A percentile compares a stretch with the other conserved stretches of the same genome.
Evolutionary conservation across 768 basidiomycete genomes (phyloP).

Genomic region (Asterophora parasitica): DNA sequence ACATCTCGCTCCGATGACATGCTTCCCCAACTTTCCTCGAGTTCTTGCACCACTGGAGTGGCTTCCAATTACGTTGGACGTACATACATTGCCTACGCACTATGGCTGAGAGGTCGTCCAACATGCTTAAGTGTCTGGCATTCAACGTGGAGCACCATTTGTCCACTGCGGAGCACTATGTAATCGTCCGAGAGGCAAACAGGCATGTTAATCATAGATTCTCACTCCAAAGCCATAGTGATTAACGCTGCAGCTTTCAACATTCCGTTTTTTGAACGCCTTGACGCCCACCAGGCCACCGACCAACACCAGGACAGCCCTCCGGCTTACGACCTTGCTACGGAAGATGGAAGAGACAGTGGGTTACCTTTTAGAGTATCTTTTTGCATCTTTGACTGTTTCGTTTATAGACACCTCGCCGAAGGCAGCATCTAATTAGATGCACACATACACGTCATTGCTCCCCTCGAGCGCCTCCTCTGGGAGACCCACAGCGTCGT

Average conservation of each 20-base stretch:
- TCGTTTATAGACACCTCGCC: background rate
- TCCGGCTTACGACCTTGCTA: constrained; percentile 44
- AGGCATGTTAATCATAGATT: too few relatives aligned
- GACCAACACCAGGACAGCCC: constrained; percentile 34
- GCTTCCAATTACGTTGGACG: too few relatives aligned
- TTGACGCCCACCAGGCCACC: constrained; percentile 7
- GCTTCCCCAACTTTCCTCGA: too few relatives aligned
- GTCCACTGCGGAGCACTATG: background rate
- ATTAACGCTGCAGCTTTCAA: background rate
- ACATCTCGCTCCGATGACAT: too few relatives aligned
- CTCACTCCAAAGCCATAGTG: constrained; percentile 16
- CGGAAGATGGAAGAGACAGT: constrained; percentile 26
- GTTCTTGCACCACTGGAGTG: too few relatives aligned
- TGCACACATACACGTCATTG: constrained; percentile 8
- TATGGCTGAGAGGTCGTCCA: too few relatives aligned
- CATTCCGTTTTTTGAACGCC: constrained; percentile 1
- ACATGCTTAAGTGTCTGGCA: too few relatives aligned
- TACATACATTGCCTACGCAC: too few relatives aligned
- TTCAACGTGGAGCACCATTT: constrained; percentile 1
- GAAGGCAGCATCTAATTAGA: constrained; percentile 2
- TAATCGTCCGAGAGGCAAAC: background rate
- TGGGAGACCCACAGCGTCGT: too few relatives aligned
- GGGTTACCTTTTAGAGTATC: constrained; percentile 9
- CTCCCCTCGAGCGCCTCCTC: too few relatives aligned
- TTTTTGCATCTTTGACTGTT: too few relatives aligned